These are phyloP conservation scores for Aspergillus egyptiacus DNA, from an alignment of 495 filamentous ascomycete species.

Conservation along the genomic window DNA sequence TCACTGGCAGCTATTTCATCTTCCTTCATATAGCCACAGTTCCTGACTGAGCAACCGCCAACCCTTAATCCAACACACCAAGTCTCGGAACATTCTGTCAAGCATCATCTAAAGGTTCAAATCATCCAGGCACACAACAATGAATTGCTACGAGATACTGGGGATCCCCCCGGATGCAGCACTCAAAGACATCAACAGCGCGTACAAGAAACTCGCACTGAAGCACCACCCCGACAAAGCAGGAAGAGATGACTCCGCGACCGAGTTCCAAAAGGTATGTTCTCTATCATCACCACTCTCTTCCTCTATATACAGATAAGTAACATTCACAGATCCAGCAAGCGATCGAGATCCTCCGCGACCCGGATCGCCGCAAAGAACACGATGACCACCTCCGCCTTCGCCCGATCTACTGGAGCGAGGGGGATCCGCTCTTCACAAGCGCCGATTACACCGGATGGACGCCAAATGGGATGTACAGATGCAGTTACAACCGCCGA, in stretches of 20 bases:
- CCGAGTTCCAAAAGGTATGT: constrained; percentile 38
- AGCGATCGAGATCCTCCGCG: constrained; percentile 36
- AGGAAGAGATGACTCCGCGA: constrained; percentile 33
- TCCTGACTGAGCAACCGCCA: neutral
- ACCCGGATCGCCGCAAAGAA: constrained; percentile 21
- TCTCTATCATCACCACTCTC: neutral
- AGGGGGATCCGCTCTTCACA: constrained; percentile 1
- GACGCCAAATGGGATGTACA: constrained; percentile 1
- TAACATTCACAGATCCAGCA: constrained; percentile 29
- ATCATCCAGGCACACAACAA: constrained; percentile 1
- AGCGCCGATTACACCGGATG: constrained; percentile 5
- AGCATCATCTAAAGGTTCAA: neutral
- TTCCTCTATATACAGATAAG: neutral
- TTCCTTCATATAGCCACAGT: neutral
- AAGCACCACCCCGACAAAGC: constrained; percentile 60
- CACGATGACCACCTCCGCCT: constrained; percentile 21
- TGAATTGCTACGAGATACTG: constrained; percentile 36
- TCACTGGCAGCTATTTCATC: too few relatives aligned
- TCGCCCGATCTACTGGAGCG: neutral
- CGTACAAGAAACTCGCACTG: constrained; percentile 46
- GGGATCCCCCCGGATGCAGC: constrained; percentile 29
- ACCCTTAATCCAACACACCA: neutral
- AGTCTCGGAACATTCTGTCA: neutral
- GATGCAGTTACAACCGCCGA: neutral
- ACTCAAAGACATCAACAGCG: constrained; percentile 35